phyloP scores from a whole-genome alignment of 2,329 filamentous ascomycete genomes.

The Aspergillus versicolor region DNA sequence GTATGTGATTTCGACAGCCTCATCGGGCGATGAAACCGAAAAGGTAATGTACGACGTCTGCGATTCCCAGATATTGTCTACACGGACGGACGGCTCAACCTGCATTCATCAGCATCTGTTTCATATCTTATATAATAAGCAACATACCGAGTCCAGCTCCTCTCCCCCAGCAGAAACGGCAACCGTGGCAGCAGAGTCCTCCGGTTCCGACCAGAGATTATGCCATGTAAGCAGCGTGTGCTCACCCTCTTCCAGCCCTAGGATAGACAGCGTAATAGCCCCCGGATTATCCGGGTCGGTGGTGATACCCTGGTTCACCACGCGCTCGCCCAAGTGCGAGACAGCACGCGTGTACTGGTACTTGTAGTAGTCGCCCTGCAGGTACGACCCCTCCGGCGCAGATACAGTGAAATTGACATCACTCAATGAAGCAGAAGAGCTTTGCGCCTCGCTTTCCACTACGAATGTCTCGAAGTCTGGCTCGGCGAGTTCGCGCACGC shows the following conservation, averaged over 20 bases:
- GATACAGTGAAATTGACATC: not conserved
- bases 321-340: constrained; percentile 11
- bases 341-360: constrained; percentile 10
- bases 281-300: constrained; percentile 3
- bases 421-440: not conserved
- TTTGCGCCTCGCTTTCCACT: constrained; percentile 6
- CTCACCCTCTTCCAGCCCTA: constrained; percentile 4
- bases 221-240: constrained; percentile 11
- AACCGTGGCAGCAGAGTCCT: not conserved
- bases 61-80: constrained; percentile 13
- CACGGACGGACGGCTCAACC: not conserved
- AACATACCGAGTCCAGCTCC: constrained; percentile 1
- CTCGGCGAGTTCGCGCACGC: constrained; percentile 2
- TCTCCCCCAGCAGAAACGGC: constrained; percentile 2
- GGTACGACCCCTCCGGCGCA: constrained; percentile 1
- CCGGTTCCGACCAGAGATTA: constrained; percentile 7
- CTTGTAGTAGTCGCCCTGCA: constrained; percentile 13
- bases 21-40: not conserved
- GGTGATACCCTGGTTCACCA: constrained; percentile 11
- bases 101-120: not conserved
- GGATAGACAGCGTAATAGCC: not conserved
- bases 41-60: constrained; percentile 10
- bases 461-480: constrained; percentile 7
- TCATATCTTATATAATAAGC: too few species aligned
- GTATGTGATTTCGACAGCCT: constrained; percentile 7